A percentile compares a stretch with the other conserved stretches of the same genome.
These are phyloP conservation scores for Ascochyta clinopodiicola DNA, from an alignment of 2,329 filamentous ascomycete genomes.

Conservation along the genomic window DNA sequence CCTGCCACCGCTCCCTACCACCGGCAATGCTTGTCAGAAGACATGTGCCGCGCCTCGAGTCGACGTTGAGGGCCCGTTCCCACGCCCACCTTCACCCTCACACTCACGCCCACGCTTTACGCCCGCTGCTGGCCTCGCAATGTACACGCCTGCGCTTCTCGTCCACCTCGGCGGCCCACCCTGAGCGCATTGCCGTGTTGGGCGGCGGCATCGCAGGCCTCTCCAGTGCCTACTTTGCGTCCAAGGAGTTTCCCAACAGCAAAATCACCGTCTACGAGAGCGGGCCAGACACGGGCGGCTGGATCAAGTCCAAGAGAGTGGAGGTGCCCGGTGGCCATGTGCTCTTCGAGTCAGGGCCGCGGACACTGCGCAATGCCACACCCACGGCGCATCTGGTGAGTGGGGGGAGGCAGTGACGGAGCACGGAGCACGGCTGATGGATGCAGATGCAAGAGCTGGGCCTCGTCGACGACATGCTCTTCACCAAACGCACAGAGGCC, in stretches of 20 bases:
- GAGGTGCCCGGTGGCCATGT: slow-evolving; percentile 68
- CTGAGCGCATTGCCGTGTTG: slow-evolving; percentile 56
- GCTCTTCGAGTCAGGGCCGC: slow-evolving; percentile 82
- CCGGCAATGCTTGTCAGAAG: slow-evolving; percentile 48
- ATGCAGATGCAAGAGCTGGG: slow-evolving; percentile 64
- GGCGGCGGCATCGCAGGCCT: slow-evolving; percentile 61
- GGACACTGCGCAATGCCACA: slow-evolving; percentile 74
- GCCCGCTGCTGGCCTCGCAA: slow-evolving; percentile 28
- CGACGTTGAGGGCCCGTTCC: slow-evolving; percentile 38
- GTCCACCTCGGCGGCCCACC: slow-evolving; percentile 33
- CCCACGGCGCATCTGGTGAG: slow-evolving; percentile 75
- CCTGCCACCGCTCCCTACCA: slow-evolving; percentile 23
- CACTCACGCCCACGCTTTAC: slow-evolving; percentile 2
- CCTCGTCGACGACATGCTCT: slow-evolving; percentile 63
- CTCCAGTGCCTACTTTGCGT: slow-evolving; percentile 70
- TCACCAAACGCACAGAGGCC: slow-evolving; percentile 58
- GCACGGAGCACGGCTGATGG: slow-evolving; percentile 10
- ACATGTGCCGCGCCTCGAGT: slow-evolving; percentile 42
- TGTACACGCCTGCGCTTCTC: slow-evolving; percentile 21
- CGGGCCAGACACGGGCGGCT: slow-evolving; percentile 75
- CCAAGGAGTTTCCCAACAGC: slow-evolving; percentile 69
- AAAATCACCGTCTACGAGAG: slow-evolving; percentile 85
- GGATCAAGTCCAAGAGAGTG: slow-evolving; percentile 74
- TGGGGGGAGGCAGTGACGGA: background rate
- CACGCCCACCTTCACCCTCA: too few relatives aligned